These are phyloP conservation scores for Globisporangium barbulae DNA, from an alignment of 352 stramenopile species.

Conservation along the genomic window DNA sequence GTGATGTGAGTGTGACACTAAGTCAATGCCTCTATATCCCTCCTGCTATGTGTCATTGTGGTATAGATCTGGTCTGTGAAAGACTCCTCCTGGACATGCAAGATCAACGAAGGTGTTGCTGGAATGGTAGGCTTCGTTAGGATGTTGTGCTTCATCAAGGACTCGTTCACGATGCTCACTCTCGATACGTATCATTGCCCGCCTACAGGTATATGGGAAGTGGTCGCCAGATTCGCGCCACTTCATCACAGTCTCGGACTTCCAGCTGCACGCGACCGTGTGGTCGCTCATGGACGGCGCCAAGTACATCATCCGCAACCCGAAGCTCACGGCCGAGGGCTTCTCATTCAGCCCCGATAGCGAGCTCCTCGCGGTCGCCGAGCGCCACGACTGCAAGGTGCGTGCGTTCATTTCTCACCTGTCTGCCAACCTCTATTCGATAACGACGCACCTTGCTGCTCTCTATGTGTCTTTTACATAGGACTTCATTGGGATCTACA, in stretches of 20 bases:
- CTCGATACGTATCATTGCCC: not conserved
- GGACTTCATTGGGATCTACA: slow-evolving; percentile 79
- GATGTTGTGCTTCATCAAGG: no score
- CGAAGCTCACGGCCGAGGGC: slow-evolving; percentile 65
- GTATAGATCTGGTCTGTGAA: slow-evolving; percentile 55
- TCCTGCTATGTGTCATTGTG: not conserved
- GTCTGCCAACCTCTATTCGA: not conserved
- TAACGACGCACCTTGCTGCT: not conserved
- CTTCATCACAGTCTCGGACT: slow-evolving; percentile 79
- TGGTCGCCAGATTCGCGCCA: slow-evolving; percentile 69
- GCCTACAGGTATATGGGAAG: slow-evolving; percentile 21
- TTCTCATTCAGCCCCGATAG: slow-evolving; percentile 63
- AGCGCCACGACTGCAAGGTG: slow-evolving; percentile 80
- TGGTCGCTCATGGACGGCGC: slow-evolving; percentile 70
- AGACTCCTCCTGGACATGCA: slow-evolving; percentile 63
- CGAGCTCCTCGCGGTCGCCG: slow-evolving; percentile 56
- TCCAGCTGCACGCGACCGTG: slow-evolving; percentile 78
- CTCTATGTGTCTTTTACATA: slow-evolving; percentile 11
- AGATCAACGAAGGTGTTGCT: slow-evolving; percentile 72
- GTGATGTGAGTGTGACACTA: not conserved
- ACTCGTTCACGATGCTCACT: no score
- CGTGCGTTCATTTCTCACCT: not conserved
- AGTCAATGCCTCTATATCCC: not conserved
- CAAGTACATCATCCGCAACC: slow-evolving; percentile 57
- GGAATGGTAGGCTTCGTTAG: slow-evolving; percentile 33